These are phyloP conservation scores for Bocquillonia castaneifolia DNA, from an alignment of 441 rosid genomes.

Conservation along the genomic window DNA sequence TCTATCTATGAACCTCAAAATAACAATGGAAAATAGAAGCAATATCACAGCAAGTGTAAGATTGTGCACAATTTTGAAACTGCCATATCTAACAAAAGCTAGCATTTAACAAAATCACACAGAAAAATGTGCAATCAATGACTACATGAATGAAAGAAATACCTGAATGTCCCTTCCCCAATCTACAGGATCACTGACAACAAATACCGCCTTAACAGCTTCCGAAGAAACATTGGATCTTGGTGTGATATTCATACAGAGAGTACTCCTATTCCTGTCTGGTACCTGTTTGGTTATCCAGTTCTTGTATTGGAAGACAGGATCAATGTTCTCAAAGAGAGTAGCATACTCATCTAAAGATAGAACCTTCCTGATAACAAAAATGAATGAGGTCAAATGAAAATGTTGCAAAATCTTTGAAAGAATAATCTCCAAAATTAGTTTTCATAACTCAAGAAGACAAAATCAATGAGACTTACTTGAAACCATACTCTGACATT, in stretches of 20 bases:
- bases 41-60: background rate
- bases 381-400: background rate
- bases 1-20: background rate
- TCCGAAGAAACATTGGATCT: conserved; percentile 30
- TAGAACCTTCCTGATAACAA: conserved; percentile 43
- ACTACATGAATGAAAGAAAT: conserved; percentile 4
- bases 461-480: conserved; percentile 29
- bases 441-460: background rate
- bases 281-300: conserved; percentile 34
- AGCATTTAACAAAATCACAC: background rate
- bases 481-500: conserved; percentile 61
- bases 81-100: background rate
- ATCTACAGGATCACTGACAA: conserved; percentile 56
- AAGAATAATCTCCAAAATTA: background rate
- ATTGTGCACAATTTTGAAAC: background rate
- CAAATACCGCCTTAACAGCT: conserved; percentile 45
- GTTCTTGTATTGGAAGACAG: conserved; percentile 46
- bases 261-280: conserved; percentile 13
- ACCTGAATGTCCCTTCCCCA: conserved; percentile 70
- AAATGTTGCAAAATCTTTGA: conserved; percentile 12
- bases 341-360: conserved; percentile 49
- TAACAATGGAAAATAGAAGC: background rate
- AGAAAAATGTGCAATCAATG: background rate
- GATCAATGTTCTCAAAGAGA: conserved; percentile 46
- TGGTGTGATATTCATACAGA: conserved; percentile 2